These are phyloP conservation scores for Penicillium egyptiacum DNA, from an alignment of 495 filamentous ascomycete species.

Conservation along the genomic window DNA sequence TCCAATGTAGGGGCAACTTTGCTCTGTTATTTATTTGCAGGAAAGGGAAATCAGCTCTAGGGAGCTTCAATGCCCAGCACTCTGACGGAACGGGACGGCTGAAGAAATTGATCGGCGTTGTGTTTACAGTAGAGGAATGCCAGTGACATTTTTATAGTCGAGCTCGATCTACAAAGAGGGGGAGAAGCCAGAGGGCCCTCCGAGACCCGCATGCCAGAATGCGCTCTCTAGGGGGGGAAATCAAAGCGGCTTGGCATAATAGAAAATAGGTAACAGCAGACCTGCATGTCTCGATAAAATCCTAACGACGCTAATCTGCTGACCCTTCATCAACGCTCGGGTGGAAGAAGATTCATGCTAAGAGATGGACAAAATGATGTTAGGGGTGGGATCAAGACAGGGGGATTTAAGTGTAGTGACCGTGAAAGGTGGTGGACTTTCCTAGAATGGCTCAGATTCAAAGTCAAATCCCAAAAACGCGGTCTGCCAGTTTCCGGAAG, in stretches of 20 bases:
- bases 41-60: slow-evolving; percentile 13
- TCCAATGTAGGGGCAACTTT: slow-evolving; percentile 27
- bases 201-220: slow-evolving; percentile 32
- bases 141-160: slow-evolving; percentile 35
- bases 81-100: slow-evolving; percentile 17
- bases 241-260: slow-evolving; percentile 20
- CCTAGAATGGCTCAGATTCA: not conserved
- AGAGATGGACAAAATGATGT: slow-evolving; percentile 15
- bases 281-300: slow-evolving; percentile 19
- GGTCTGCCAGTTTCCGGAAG: slow-evolving; percentile 8
- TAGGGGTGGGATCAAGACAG: slow-evolving; percentile 15
- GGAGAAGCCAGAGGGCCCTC: slow-evolving; percentile 11
- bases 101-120: slow-evolving; percentile 25
- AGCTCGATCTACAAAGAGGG: slow-evolving; percentile 24
- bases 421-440: slow-evolving; percentile 5
- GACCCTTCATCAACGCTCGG: slow-evolving; percentile 24
- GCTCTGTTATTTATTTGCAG: slow-evolving; percentile 18
- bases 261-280: slow-evolving; percentile 22
- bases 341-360: slow-evolving; percentile 17
- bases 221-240: slow-evolving; percentile 13
- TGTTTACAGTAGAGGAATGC: slow-evolving; percentile 36
- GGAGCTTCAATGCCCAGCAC: slow-evolving; percentile 7
- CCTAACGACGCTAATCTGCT: slow-evolving; percentile 24
- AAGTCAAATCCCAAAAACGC: slow-evolving; percentile 13
- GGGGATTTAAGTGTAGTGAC: not conserved